phyloP scores from a whole-genome alignment of 1,284 basidiomycete species.

The Earliella scabrosa region DNA sequence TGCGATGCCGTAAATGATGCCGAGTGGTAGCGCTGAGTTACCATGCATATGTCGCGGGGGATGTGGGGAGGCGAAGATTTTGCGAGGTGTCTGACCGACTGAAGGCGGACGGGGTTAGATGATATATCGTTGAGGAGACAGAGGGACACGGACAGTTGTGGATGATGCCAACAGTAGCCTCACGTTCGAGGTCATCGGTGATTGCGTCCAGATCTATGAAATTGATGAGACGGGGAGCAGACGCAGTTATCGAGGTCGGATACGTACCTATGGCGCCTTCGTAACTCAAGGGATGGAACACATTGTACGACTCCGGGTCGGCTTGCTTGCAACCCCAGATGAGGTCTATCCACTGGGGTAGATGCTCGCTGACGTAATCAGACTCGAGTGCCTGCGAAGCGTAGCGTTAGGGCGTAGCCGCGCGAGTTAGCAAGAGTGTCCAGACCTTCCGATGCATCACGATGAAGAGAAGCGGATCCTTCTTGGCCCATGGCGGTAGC shows the following conservation, averaged over 20 bases:
- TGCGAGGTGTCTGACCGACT: conserved; percentile 91
- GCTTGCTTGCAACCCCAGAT: conserved; percentile 89
- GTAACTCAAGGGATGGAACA: conserved; percentile 94
- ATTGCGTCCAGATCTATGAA: conserved; percentile 91
- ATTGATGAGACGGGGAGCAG: neutral
- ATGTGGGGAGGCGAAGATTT: conserved; percentile 87
- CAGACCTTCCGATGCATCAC: conserved; percentile 77
- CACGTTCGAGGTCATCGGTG: conserved; percentile 84
- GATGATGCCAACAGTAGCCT: conserved; percentile 93
- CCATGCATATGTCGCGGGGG: conserved; percentile 78
- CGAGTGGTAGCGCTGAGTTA: conserved; percentile 68
- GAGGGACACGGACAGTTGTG: conserved; percentile 76
- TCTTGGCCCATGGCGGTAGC: conserved; percentile 90
- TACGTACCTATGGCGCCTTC: conserved; percentile 83
- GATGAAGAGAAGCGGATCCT: conserved; percentile 87
- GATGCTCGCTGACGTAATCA: conserved; percentile 83
- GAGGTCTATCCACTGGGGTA: conserved; percentile 93
- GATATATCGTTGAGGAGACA: conserved; percentile 7
- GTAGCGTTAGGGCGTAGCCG: too few species aligned
- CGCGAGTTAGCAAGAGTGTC: neutral
- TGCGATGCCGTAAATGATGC: conserved; percentile 75
- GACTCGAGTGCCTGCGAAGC: conserved; percentile 88
- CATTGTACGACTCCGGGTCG: conserved; percentile 81
- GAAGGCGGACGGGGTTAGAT: conserved; percentile 15
- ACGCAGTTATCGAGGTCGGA: neutral